phyloP scores from a whole-genome alignment of 441 rosid genomes.

The Populus hybrid region DNA sequence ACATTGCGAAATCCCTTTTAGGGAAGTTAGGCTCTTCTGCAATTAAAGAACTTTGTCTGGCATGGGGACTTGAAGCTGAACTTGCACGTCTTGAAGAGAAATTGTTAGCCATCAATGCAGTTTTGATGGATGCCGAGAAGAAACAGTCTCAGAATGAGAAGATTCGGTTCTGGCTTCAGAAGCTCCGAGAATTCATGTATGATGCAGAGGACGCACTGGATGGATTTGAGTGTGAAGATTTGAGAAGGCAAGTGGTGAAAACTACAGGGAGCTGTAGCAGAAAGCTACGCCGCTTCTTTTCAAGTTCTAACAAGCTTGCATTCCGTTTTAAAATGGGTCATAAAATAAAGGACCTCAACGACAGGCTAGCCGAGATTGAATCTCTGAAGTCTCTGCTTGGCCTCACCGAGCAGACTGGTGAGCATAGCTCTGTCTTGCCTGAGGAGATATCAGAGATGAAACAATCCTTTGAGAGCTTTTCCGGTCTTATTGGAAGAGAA shows the following conservation, averaged over 20 bases:
- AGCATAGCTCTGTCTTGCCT: neutral
- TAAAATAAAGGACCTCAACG: slow-evolving; percentile 1
- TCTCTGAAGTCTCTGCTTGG: neutral
- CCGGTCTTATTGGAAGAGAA: slow-evolving; percentile 15
- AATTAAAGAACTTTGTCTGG: neutral
- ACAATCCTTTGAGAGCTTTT: slow-evolving; percentile 5
- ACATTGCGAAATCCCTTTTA: neutral
- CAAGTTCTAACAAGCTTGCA: slow-evolving; percentile 6
- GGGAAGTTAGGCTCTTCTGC: neutral
- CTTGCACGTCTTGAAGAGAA: neutral
- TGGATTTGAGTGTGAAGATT: slow-evolving; percentile 1
- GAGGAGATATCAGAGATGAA: neutral
- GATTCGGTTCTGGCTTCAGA: slow-evolving; percentile 5
- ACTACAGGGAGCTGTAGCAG: neutral
- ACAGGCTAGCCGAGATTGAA: slow-evolving; percentile 1
- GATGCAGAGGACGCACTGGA: slow-evolving; percentile 18
- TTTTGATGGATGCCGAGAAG: slow-evolving; percentile 12
- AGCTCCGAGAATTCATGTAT: slow-evolving; percentile 6
- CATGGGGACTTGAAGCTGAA: slow-evolving; percentile 3
- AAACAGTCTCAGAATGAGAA: neutral
- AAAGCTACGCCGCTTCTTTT: slow-evolving; percentile 19
- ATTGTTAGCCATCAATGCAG: slow-evolving; percentile 10
- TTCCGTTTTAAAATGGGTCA: slow-evolving; percentile 13
- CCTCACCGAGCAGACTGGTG: neutral
- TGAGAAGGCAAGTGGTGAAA: neutral